Base-by-base conservation (phyloP, 305 asterid genomes). In the Fraxinus sp. region DNA sequence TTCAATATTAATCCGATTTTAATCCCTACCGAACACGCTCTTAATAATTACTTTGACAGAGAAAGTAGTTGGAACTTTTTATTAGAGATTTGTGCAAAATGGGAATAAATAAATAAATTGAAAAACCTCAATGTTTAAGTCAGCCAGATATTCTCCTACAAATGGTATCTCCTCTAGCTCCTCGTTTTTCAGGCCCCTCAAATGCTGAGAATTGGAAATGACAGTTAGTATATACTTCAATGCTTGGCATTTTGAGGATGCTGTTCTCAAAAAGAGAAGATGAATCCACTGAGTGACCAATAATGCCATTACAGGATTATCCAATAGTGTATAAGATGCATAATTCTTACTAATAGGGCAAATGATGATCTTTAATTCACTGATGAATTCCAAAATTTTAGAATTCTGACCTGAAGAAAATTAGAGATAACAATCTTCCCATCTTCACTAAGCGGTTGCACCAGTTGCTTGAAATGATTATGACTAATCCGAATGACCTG, bases 401-500 rank as follows among this genome's bases (percentile, higher is more conserved):
- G 36, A 62, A 78, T 82, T 78, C 87, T 83, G 81, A 96, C 99
- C 99, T 94, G 94, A 84, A 91, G 87, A 85, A 94, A 94, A 82
- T 96, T 96, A 79, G 92, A 85, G 87, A 87, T 87, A 18, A 96
- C 90, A 30, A 76, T 88, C 86, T 91, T 89, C 84, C 96, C 98
- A 55, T 96, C 98, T 81, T 89, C 88, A 4, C 43, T 80, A 76
- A 89, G 85, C 37, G 96, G 94, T 87, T 89, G 94, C 89, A 96
- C 90, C 90, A 94, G 80, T 85, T 95, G 98, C 91, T 96, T 95
- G 93, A 96, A 96, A 84, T 93, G 93, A 75, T 94, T 92, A 91
- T 96, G 98, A 81, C 98, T 90, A 84, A 96, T 90, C 84, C 97
- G 91, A 82, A 96, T 89, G 79, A 93, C 97, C 95, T 96, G 98